These are phyloP conservation scores for Phytophthora crassamura DNA, from an alignment of 352 stramenopile species.

Conservation along the genomic window DNA sequence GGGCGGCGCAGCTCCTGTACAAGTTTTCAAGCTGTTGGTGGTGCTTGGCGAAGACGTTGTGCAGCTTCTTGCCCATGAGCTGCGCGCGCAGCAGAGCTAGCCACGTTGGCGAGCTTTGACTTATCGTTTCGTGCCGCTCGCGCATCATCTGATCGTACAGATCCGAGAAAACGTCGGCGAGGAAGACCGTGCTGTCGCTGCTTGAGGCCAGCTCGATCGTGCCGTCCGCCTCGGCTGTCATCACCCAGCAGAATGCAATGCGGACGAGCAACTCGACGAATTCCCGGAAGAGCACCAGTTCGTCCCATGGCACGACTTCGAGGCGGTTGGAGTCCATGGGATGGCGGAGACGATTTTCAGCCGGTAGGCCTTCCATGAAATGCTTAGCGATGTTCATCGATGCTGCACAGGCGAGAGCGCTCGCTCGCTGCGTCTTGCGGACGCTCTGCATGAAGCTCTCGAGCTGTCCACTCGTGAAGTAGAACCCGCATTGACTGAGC, in stretches of 20 bases:
- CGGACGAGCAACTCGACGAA: slow-evolving; percentile 77
- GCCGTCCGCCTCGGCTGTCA: slow-evolving; percentile 16
- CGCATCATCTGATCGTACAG: slow-evolving; percentile 55
- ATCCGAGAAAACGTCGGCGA: slow-evolving; percentile 51
- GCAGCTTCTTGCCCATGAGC: slow-evolving; percentile 52
- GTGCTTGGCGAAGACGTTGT: slow-evolving; percentile 50
- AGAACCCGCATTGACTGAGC: slow-evolving; percentile 51
- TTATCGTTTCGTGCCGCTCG: slow-evolving; percentile 34
- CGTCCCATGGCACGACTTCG: slow-evolving; percentile 43
- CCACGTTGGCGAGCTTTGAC: slow-evolving; percentile 27
- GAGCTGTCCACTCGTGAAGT: slow-evolving; percentile 48
- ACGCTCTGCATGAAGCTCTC: slow-evolving; percentile 46
- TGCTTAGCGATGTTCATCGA: slow-evolving; percentile 17
- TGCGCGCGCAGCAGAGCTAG: slow-evolving; percentile 31
- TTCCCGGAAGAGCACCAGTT: slow-evolving; percentile 62
- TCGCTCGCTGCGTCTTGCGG: slow-evolving; percentile 45
- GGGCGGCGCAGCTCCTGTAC: slow-evolving; percentile 33
- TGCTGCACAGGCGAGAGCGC: slow-evolving; percentile 25
- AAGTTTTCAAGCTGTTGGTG: slow-evolving; percentile 40
- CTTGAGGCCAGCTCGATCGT: slow-evolving; percentile 10
- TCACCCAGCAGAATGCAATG: slow-evolving; percentile 44
- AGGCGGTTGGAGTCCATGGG: slow-evolving; percentile 29
- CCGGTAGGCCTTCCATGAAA: slow-evolving; percentile 24
- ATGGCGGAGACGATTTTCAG: slow-evolving; percentile 29
- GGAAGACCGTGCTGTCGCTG: slow-evolving; percentile 15